A percentile compares a stretch with the other conserved stretches of the same genome.
Conservation (phyloP, 2,329 filamentous ascomycete species). For the Ophiostoma montium region DNA sequence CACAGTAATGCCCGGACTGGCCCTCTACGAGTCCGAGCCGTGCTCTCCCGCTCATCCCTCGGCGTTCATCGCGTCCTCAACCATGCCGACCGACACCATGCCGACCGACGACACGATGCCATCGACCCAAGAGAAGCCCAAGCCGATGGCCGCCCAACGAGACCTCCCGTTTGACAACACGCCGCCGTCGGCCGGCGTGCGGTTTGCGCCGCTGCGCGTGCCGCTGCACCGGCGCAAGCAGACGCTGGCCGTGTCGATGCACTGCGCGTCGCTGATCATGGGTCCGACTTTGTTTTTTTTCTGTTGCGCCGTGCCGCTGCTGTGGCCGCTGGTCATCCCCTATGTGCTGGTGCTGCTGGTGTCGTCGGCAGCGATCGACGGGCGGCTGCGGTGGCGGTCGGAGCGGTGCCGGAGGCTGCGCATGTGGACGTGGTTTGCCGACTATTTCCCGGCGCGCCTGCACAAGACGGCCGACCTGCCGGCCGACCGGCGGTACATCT, state of each 20-base stretch:
- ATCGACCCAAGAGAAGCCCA: background rate
- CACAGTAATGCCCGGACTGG: background rate
- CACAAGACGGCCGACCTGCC: conserved; percentile 73
- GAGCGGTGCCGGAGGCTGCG: conserved; percentile 58
- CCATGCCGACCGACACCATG: background rate
- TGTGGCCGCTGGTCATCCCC: conserved; percentile 64
- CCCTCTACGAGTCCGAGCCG: background rate
- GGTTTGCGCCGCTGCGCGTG: conserved; percentile 70
- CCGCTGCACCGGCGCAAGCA: conserved; percentile 59
- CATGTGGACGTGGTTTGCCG: conserved; percentile 80
- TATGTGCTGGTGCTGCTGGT: conserved; percentile 77
- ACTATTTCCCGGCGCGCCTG: conserved; percentile 79
- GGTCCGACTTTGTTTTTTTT: conserved; percentile 76
- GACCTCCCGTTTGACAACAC: background rate
- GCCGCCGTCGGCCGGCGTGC: conserved; percentile 34
- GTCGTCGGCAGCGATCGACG: conserved; percentile 63
- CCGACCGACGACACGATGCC: background rate
- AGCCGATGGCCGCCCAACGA: background rate
- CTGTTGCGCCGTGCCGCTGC: conserved; percentile 77
- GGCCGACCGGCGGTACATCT: conserved; percentile 80
- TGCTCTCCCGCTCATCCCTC: background rate
- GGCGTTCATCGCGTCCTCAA: too few species aligned
- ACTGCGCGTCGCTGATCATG: conserved; percentile 57
- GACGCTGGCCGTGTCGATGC: conserved; percentile 63
- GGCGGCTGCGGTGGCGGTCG: conserved; percentile 59